These are phyloP conservation scores for Candida sp. DNA, from an alignment of 1,139 yeast genomes.

Conservation along the genomic window DNA sequence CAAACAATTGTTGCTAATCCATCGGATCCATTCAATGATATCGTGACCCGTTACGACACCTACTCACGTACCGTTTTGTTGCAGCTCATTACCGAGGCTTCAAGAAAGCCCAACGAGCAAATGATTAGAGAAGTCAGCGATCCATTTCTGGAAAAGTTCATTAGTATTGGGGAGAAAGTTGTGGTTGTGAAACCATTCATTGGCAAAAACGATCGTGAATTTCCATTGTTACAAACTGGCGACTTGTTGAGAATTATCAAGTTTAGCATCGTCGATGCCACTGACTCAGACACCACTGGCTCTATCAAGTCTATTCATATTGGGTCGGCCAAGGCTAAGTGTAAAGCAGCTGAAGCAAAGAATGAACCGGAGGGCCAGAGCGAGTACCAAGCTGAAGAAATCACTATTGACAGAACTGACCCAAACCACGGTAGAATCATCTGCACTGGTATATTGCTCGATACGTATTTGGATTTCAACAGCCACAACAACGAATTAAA, in stretches of 20 bases:
- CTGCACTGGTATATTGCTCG: conserved; percentile 38
- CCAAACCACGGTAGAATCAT: conserved; percentile 21
- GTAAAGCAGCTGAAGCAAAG: not conserved
- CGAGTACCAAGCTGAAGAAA: conserved; percentile 3
- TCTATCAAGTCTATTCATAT: conserved; percentile 12
- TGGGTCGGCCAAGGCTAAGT: not conserved
- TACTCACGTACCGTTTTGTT: conserved; percentile 32
- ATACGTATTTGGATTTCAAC: conserved; percentile 28
- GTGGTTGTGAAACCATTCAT: conserved; percentile 38
- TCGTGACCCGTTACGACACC: conserved; percentile 24
- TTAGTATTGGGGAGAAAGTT: conserved; percentile 37
- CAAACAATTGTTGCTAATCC: conserved; percentile 21
- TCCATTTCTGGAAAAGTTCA: conserved; percentile 29
- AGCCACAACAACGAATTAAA: conserved; percentile 18
- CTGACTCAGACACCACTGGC: conserved; percentile 8
- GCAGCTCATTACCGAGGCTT: conserved; percentile 25
- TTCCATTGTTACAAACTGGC: conserved; percentile 32
- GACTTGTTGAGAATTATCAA: conserved; percentile 36
- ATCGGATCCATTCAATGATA: conserved; percentile 10
- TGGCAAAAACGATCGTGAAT: conserved; percentile 26
- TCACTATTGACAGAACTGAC: conserved; percentile 14
- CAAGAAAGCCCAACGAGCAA: conserved; percentile 13
- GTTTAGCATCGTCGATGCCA: conserved; percentile 24
- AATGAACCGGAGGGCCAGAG: not conserved
- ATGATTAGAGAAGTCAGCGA: conserved; percentile 31